Evolutionary conservation across 805 yeast species (phyloP).

Genomic region (Barnettozyma siamensis): DNA sequence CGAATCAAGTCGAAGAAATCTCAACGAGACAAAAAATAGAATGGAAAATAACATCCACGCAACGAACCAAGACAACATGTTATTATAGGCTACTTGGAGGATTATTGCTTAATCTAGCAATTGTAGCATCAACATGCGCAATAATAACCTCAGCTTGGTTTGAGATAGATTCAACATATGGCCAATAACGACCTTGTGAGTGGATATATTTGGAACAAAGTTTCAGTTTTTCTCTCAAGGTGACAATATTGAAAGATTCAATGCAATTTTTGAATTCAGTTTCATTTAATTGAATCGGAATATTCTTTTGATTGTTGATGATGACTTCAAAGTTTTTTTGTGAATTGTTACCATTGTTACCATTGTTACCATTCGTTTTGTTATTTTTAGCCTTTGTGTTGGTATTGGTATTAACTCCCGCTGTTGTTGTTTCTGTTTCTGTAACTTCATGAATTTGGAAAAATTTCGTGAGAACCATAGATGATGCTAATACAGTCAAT

Average conservation of each 20-base stretch:
- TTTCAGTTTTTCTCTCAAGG: constrained; percentile 16
- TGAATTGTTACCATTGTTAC: too few species aligned
- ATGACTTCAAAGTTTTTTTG: constrained; percentile 7
- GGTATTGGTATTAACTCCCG: too few species aligned
- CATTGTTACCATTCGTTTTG: too few species aligned
- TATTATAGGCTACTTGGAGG: too few species aligned
- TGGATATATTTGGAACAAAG: constrained; percentile 20
- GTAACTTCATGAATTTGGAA: constrained; percentile 13
- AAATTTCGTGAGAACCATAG: constrained; percentile 21
- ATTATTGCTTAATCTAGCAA: constrained; percentile 1
- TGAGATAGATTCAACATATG: constrained; percentile 22
- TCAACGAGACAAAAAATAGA: too few species aligned
- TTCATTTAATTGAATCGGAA: constrained; percentile 12
- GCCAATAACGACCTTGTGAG: constrained; percentile 26
- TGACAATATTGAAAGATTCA: constrained; percentile 11
- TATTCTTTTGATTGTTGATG: constrained; percentile 7
- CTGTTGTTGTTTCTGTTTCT: not conserved
- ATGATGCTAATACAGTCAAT: constrained; percentile 29
- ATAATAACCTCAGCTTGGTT: constrained; percentile 22
- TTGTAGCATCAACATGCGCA: constrained; percentile 16
- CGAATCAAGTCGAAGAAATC: too few species aligned
- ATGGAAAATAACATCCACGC: too few species aligned
- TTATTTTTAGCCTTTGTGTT: too few species aligned
- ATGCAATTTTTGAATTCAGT: constrained; percentile 6
- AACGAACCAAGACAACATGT: too few species aligned